Evolutionary conservation across 139 green algal genomes (phyloP), one percentile per base, ranked within the genome.

Genomic region (Picocystis salinarum): DNA sequence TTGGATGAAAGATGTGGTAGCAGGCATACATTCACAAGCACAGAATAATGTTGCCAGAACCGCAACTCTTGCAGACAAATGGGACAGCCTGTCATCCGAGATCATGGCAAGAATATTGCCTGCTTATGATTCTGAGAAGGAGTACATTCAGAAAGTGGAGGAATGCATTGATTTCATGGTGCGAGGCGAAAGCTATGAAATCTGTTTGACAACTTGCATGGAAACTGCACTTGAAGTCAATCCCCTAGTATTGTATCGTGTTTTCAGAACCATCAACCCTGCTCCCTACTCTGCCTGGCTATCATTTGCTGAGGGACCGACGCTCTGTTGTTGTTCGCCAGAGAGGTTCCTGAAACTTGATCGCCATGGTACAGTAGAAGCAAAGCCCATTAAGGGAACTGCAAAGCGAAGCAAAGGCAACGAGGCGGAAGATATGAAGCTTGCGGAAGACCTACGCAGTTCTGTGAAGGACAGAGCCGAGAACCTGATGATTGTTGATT

Each of bases 401-500:
- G 71, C 76, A 0, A 44, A 45, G 1, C 61, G 76, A 0, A 26
- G 31, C 18, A 17, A 20, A 15, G 36, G 23, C 10, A 59, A 77
- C 48, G 39, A 64, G 3, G 49, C 52, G 5, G 50, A 62, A 2
- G 87, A 95, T 45, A 53, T 40, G n/a, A 42, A 44, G 3, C 45
- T 74, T 17, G 64, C 62, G 7, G 40, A 34, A 20, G 59, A 45
- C 30, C 64, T 85, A 17, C 52, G 48, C 19, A 18, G 33, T 29
- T 83, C 66, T 12, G 80, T 86, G 39, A 98, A 96, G 69, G 82
- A 93, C 46, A 66, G 82, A 4, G 80, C 85, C 6, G 88, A 99
- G 61, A 99, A 99, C 53, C 66, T 99, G n/a, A 99, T 99, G 88
- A 99, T 99, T 28, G 85, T 96, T 28, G 88, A 99, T 69, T 69